Conservation (phyloP, 331 rosid genomes). For the Rhamnella rubrinervis region DNA sequence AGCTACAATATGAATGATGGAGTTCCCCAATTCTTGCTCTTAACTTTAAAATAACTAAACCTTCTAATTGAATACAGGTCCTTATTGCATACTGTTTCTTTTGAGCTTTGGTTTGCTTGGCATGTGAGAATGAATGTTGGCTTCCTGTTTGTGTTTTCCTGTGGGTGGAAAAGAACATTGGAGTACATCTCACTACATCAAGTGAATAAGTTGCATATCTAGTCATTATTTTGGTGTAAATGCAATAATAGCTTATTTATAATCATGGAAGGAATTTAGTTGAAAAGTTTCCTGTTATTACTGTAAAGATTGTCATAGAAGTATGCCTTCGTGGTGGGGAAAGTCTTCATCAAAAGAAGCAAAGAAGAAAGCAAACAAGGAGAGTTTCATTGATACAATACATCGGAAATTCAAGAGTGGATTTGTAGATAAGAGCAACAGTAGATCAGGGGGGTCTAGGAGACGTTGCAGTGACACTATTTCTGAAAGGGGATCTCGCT, state of each 20-base stretch:
- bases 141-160: neutral
- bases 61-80: constrained; percentile 23
- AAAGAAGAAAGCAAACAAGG: constrained; percentile 42
- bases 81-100: neutral
- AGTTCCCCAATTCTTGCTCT: neutral
- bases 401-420: constrained; percentile 42
- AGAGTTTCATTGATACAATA: constrained; percentile 37
- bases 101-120: constrained; percentile 10
- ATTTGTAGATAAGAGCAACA: constrained; percentile 31
- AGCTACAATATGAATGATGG: neutral
- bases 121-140: constrained; percentile 5
- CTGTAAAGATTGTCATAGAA: constrained; percentile 6
- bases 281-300: neutral
- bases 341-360: constrained; percentile 50
- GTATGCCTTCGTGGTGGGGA: constrained; percentile 58
- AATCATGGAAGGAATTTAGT: constrained; percentile 11
- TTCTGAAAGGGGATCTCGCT: constrained; percentile 43
- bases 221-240: constrained; percentile 19
- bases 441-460: constrained; percentile 38
- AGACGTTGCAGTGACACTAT: constrained; percentile 33
- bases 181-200: constrained; percentile 9
- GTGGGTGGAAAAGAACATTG: neutral
- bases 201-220: constrained; percentile 12
- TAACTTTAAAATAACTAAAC: neutral
- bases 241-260: constrained; percentile 19